These are phyloP conservation scores for Wickerhamiella hasegawae DNA, from an alignment of 805 yeast species.

Conservation along the genomic window DNA sequence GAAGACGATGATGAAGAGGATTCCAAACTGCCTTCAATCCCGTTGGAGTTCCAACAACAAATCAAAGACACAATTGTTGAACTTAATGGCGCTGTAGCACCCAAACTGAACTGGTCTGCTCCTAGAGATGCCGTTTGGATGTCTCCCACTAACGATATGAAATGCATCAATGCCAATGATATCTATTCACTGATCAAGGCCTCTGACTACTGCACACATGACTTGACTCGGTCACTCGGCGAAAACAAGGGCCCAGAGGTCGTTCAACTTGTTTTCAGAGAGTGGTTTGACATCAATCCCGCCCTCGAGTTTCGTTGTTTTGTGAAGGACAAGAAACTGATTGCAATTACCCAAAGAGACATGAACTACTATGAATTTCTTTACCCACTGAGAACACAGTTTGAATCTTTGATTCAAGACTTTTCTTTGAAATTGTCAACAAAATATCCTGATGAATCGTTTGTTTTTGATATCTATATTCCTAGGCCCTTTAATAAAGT, in stretches of 20 bases:
- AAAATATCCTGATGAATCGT: constrained; percentile 37
- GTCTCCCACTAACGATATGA: constrained; percentile 54
- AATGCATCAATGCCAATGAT: constrained; percentile 57
- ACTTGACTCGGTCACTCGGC: constrained; percentile 56
- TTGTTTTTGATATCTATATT: constrained; percentile 67
- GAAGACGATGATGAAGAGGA: constrained; percentile 12
- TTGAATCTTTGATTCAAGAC: constrained; percentile 32
- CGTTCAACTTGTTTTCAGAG: constrained; percentile 42
- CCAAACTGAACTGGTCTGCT: constrained; percentile 93
- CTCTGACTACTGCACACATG: constrained; percentile 78
- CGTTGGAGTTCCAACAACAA: constrained; percentile 35
- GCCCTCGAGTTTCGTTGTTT: constrained; percentile 85
- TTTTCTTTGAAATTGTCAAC: constrained; percentile 30
- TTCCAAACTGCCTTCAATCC: constrained; percentile 27
- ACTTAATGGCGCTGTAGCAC: constrained; percentile 48
- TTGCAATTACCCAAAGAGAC: constrained; percentile 78
- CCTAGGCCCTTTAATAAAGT: constrained; percentile 57
- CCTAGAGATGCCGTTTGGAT: constrained; percentile 96
- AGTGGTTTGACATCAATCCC: constrained; percentile 76
- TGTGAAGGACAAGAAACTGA: constrained; percentile 42
- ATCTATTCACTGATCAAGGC: constrained; percentile 68
- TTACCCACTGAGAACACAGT: constrained; percentile 30
- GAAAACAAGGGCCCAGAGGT: constrained; percentile 17
- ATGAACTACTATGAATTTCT: constrained; percentile 66
- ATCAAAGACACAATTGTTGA: constrained; percentile 32